A percentile compares a stretch with the other conserved stretches of the same genome.
Evolutionary conservation across 108 stramenopile genomes (phyloP).

Genomic region (Cyclotella baltica): DNA sequence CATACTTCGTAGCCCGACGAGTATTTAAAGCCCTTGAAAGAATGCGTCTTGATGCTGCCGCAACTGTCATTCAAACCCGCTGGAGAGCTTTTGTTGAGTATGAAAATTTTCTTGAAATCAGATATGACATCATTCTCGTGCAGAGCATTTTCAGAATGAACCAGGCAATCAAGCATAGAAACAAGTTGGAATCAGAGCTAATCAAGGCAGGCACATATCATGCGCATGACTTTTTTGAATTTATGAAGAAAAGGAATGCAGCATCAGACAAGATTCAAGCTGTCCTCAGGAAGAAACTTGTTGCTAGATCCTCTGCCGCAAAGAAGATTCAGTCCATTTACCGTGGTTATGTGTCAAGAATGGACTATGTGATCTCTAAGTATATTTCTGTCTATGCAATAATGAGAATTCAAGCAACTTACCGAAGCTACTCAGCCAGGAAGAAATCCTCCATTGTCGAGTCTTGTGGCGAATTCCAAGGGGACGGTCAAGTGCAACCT

Average conservation of each 20-base stretch:
- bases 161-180: neutral
- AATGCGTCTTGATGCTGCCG: neutral
- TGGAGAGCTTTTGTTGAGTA: neutral
- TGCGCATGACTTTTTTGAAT: neutral
- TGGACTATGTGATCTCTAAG: too few species aligned
- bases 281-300: neutral
- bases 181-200: neutral
- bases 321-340: neutral
- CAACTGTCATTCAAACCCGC: neutral
- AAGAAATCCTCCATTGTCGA: too few species aligned
- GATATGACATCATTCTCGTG: neutral
- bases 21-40: neutral
- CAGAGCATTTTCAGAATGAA: constrained; percentile 1
- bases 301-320: neutral
- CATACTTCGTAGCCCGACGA: neutral
- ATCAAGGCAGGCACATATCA: neutral
- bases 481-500: too few species aligned
- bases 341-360: too few species aligned
- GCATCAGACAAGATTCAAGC: neutral
- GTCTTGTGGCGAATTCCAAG: too few species aligned
- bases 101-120: neutral
- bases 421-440: too few species aligned
- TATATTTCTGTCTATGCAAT: too few species aligned
- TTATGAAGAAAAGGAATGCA: neutral
- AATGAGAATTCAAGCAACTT: too few species aligned